phyloP scores from a whole-genome alignment of 306 rosid genomes.

The Pachyrhizus erosus region DNA sequence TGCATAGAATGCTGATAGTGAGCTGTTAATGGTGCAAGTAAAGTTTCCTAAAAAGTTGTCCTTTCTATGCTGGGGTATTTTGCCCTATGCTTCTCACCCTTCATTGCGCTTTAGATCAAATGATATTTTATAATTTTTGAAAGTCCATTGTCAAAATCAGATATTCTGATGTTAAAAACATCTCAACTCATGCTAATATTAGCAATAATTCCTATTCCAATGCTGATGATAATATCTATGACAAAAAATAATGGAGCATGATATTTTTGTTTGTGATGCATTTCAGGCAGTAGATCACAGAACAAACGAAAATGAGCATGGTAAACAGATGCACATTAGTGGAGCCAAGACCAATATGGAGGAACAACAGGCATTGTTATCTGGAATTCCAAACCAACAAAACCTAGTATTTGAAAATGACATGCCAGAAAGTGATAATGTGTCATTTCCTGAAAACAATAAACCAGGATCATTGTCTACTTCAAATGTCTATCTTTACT shows the following conservation, averaged over 20 bases:
- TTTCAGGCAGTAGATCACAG: conserved; percentile 70
- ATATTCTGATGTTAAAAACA: background rate
- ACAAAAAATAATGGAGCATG: background rate
- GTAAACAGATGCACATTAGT: conserved; percentile 48
- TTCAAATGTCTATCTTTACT: conserved; percentile 68
- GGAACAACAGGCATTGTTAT: conserved; percentile 53
- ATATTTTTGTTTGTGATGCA: background rate
- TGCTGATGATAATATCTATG: background rate
- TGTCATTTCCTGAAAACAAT: conserved; percentile 56
- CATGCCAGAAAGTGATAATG: conserved; percentile 52
- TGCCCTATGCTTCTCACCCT: background rate
- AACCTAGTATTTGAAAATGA: conserved; percentile 65
- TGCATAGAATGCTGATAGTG: background rate
- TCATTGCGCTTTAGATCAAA: background rate
- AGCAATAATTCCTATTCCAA: conserved; percentile 4
- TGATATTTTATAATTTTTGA: background rate
- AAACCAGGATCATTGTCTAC: conserved; percentile 68
- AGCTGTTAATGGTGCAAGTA: background rate
- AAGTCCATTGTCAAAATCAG: background rate
- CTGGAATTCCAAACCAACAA: conserved; percentile 61
- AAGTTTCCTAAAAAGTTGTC: background rate
- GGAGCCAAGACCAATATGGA: conserved; percentile 61
- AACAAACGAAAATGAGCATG: conserved; percentile 51
- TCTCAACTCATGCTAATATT: background rate
- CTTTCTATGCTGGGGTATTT: background rate